Conservation (phyloP, 23 red algal species). For the Cyanidioschyzon merolae region DNA sequence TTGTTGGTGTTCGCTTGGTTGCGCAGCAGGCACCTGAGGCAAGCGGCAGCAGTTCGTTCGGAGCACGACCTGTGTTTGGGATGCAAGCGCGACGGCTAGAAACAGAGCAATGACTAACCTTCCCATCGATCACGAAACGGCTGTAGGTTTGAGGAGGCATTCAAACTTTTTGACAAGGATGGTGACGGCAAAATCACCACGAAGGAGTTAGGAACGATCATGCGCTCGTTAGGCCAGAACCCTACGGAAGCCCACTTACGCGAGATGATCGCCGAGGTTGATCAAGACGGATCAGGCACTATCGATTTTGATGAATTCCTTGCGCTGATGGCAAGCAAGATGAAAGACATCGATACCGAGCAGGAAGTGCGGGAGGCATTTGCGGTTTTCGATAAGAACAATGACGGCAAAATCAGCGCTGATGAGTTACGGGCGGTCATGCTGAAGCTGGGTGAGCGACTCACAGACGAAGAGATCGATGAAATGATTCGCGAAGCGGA, state of each 20-base stretch:
- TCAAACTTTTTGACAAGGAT: slow-evolving; percentile 63
- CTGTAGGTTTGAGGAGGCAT: slow-evolving; percentile 30
- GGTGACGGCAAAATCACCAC: slow-evolving; percentile 84
- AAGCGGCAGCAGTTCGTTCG: too few relatives aligned
- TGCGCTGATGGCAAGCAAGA: slow-evolving; percentile 69
- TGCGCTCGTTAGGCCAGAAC: slow-evolving; percentile 82
- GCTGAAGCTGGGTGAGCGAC: slow-evolving; percentile 56
- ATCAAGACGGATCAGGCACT: slow-evolving; percentile 76
- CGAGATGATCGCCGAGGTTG: slow-evolving; percentile 89
- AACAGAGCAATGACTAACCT: too few relatives aligned
- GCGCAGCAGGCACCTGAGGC: too few relatives aligned
- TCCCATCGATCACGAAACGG: neutral
- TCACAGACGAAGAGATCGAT: slow-evolving; percentile 59
- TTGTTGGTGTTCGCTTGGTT: too few relatives aligned
- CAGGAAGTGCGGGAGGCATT: slow-evolving; percentile 76
- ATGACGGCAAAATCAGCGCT: slow-evolving; percentile 62
- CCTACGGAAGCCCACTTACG: slow-evolving; percentile 62
- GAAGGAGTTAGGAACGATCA: slow-evolving; percentile 72
- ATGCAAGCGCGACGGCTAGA: too few relatives aligned
- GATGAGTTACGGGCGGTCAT: slow-evolving; percentile 59
- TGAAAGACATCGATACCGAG: slow-evolving; percentile 60
- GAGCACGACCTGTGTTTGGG: too few relatives aligned
- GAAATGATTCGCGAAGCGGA: slow-evolving; percentile 74
- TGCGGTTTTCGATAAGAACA: slow-evolving; percentile 79
- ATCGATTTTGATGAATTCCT: slow-evolving; percentile 91